A percentile compares a stretch with the other conserved stretches of the same genome.
phyloP scores from a whole-genome alignment of 1,284 basidiomycete genomes.

The Sporisorium reilianum region DNA sequence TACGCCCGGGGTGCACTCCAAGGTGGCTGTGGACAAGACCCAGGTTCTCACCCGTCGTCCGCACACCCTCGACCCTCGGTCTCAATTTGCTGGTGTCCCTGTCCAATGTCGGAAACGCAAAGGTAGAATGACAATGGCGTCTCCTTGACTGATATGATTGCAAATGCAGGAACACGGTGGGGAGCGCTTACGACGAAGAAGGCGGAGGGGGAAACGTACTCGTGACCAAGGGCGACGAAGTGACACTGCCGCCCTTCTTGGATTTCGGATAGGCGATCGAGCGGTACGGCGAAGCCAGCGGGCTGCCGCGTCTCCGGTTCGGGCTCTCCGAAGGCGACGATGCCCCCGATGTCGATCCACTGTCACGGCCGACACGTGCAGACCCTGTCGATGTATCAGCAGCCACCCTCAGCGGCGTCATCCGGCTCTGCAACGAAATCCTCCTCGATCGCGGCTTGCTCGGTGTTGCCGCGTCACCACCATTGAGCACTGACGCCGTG shows the following conservation, averaged over 20 bases:
- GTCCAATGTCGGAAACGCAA: neutral
- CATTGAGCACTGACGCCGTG: conserved; percentile 6
- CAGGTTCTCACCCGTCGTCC: neutral
- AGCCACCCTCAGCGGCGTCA: conserved; percentile 14
- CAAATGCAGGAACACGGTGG: conserved; percentile 5
- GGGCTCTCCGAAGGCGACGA: conserved; percentile 28
- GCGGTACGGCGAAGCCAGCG: conserved; percentile 35
- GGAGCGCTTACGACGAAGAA: neutral
- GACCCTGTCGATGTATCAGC: neutral
- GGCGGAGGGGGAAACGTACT: conserved; percentile 9
- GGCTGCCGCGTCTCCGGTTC: conserved; percentile 24
- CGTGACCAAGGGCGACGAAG: conserved; percentile 26
- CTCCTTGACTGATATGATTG: neutral
- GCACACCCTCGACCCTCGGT: neutral
- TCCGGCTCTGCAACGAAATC: conserved; percentile 33
- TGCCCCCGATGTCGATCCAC: conserved; percentile 7
- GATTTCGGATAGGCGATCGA: conserved; percentile 31
- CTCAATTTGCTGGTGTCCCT: neutral
- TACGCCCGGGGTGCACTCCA: neutral
- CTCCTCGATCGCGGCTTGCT: conserved; percentile 28
- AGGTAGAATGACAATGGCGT: too few species aligned
- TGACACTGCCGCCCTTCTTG: conserved; percentile 19
- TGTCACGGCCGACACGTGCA: conserved; percentile 6
- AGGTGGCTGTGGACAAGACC: neutral
- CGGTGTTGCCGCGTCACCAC: conserved; percentile 16